Evolutionary conservation across 306 rosid species (phyloP).

Genomic region (Boehmeria nivea): DNA sequence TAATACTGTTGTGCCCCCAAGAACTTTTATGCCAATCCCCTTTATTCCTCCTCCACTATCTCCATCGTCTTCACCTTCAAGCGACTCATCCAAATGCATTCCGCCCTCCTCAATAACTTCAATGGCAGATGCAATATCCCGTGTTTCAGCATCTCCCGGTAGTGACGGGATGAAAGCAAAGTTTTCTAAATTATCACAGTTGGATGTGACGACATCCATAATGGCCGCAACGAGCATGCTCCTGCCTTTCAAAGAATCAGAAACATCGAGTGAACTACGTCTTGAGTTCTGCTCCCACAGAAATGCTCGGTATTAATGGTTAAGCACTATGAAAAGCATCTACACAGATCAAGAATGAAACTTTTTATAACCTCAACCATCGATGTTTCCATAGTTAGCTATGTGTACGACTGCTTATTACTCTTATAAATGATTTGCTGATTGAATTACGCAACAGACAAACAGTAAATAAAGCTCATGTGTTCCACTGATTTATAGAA

Average conservation of each 20-base stretch:
- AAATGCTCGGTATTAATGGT: conserved; percentile 29
- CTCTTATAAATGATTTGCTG: no score
- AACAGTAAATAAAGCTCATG: no score
- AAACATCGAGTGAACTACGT: conserved; percentile 65
- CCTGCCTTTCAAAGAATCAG: conserved; percentile 88
- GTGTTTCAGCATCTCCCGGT: conserved; percentile 70
- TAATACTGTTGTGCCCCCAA: conserved; percentile 73
- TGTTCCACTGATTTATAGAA: not conserved
- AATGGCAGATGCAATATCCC: conserved; percentile 85
- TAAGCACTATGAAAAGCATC: conserved; percentile 25
- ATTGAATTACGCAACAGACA: no score
- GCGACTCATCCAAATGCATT: conserved; percentile 67
- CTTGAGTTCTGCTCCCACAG: conserved; percentile 68
- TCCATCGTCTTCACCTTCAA: conserved; percentile 42
- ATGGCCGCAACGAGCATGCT: conserved; percentile 99
- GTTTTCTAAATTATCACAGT: conserved; percentile 57
- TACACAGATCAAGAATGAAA: conserved; percentile 14
- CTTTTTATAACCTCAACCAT: not conserved
- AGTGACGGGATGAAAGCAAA: conserved; percentile 58
- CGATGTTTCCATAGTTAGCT: not conserved
- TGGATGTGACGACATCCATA: conserved; percentile 89
- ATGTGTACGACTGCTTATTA: no score
- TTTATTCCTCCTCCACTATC: conserved; percentile 54
- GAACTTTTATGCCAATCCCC: conserved; percentile 85
- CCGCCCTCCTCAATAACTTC: conserved; percentile 90